phyloP scores from a whole-genome alignment of 768 basidiomycete genomes.

The Coprinopsis marcescibilis region DNA sequence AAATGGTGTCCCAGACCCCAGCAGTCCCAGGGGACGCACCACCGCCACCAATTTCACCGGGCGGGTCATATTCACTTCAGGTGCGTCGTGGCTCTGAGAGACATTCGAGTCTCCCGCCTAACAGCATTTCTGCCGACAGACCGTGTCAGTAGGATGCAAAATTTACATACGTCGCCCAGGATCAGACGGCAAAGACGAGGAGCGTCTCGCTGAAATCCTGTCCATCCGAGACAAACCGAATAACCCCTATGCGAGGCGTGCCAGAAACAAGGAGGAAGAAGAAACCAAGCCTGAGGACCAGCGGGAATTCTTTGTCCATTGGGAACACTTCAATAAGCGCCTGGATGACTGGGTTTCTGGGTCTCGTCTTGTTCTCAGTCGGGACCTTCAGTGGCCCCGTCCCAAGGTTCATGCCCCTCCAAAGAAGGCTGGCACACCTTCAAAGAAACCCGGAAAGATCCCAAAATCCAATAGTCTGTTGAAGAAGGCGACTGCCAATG shows the following conservation, averaged over 20 bases:
- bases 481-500: constrained; percentile 66
- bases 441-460: constrained; percentile 56
- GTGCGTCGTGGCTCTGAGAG: constrained; percentile 35
- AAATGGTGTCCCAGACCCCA: constrained; percentile 36
- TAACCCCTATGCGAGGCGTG: constrained; percentile 51
- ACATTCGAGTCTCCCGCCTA: constrained; percentile 22
- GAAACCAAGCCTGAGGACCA: constrained; percentile 61
- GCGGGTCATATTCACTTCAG: constrained; percentile 73
- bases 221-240: constrained; percentile 87
- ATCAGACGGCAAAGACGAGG: constrained; percentile 70
- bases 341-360: constrained; percentile 96
- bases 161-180: constrained; percentile 83
- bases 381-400: constrained; percentile 94
- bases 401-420: constrained; percentile 58
- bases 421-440: constrained; percentile 48
- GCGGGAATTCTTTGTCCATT: constrained; percentile 95
- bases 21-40: constrained; percentile 33
- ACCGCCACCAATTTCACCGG: constrained; percentile 64
- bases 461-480: constrained; percentile 52
- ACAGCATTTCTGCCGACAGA: constrained; percentile 35
- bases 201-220: constrained; percentile 92
- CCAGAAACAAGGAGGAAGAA: constrained; percentile 38
- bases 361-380: constrained; percentile 73
- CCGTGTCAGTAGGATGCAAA: constrained; percentile 91
- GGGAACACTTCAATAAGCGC: constrained; percentile 99